Conservation (phyloP, 2,329 filamentous ascomycete species). For the Pseudogymnoascus sp. region DNA sequence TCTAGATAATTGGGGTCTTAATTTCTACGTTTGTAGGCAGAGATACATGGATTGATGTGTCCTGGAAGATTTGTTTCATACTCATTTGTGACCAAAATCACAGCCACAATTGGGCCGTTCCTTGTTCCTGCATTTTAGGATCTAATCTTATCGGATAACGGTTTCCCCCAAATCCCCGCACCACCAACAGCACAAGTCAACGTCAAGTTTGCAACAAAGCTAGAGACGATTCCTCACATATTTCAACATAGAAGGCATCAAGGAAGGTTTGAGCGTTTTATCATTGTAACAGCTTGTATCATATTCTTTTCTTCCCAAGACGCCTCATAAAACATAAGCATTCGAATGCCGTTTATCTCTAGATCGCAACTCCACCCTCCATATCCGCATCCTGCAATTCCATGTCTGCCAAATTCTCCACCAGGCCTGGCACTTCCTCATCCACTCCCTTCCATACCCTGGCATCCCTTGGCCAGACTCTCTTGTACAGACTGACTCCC, state of each 20-base stretch:
- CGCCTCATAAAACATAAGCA: slow-evolving; percentile 2
- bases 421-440: slow-evolving; percentile 16
- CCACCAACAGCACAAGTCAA: not conserved
- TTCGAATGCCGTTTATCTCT: slow-evolving; percentile 7
- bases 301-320: slow-evolving; percentile 7
- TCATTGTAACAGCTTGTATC: slow-evolving; percentile 5
- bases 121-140: not conserved
- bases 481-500: slow-evolving; percentile 81
- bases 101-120: not conserved
- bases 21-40: not conserved
- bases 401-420: slow-evolving; percentile 24
- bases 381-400: slow-evolving; percentile 17
- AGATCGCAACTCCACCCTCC: slow-evolving; percentile 1
- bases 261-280: not conserved
- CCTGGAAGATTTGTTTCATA: not conserved
- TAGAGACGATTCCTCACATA: not conserved
- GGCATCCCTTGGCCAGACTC: slow-evolving; percentile 71
- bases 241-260: not conserved
- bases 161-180: not conserved
- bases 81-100: not conserved
- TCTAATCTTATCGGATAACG: not conserved
- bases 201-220: not conserved
- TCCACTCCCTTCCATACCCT: slow-evolving; percentile 25
- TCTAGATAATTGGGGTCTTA: not conserved
- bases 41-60: not conserved